Conservation (phyloP, 164 flowering plant species). For the Vitis rotundifolia region DNA sequence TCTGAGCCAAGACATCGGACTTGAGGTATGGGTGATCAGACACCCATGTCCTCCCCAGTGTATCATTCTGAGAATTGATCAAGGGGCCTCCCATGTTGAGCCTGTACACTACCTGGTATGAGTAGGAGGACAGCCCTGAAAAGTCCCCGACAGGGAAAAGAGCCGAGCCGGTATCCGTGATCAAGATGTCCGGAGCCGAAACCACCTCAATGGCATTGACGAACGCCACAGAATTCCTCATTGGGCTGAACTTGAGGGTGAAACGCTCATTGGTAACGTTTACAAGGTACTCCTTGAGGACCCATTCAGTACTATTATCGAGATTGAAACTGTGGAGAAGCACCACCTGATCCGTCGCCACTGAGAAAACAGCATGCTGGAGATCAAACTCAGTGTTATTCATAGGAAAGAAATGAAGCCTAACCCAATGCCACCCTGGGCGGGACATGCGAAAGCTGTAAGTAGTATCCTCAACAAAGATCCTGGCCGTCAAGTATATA, state of each 20-base stretch:
- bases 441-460: conserved; percentile 48
- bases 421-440: conserved; percentile 78
- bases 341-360: conserved; percentile 40
- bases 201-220: conserved; percentile 76
- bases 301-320: conserved; percentile 15
- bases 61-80: conserved; percentile 58
- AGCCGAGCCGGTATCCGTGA: conserved; percentile 39
- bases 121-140: conserved; percentile 31
- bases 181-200: conserved; percentile 61
- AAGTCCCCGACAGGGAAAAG: conserved; percentile 43
- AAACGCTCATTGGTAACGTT: conserved; percentile 43
- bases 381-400: conserved; percentile 39
- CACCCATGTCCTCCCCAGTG: conserved; percentile 61
- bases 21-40: conserved; percentile 42
- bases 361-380: conserved; percentile 41
- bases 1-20: conserved; percentile 23
- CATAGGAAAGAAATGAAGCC: conserved; percentile 68
- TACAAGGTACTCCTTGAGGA: conserved; percentile 57
- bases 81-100: conserved; percentile 66
- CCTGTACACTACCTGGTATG: conserved; percentile 46
- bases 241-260: conserved; percentile 44
- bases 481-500: conserved; percentile 39
- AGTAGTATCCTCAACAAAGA: conserved; percentile 49
- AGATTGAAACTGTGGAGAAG: conserved; percentile 48
- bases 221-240: conserved; percentile 54